Evolutionary conservation across 805 yeast genomes (phyloP).

Genomic region (Sungouiella blattae): DNA sequence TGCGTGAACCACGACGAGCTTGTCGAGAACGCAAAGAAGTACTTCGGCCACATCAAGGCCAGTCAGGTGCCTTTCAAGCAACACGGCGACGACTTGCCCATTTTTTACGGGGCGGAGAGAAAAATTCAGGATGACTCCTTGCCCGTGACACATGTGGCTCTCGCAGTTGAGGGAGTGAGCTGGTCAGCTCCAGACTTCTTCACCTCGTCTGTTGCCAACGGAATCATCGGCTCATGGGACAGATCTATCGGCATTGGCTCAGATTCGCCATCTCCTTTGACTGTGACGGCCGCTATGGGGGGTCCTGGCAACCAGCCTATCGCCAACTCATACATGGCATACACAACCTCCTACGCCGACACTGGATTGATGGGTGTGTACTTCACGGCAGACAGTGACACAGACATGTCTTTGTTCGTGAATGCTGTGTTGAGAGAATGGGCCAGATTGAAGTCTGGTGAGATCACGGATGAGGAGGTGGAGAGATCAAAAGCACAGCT

Average conservation of each 20-base stretch:
- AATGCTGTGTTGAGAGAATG: slow-evolving; percentile 82
- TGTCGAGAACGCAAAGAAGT: slow-evolving; percentile 68
- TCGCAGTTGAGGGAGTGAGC: slow-evolving; percentile 96
- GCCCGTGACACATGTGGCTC: slow-evolving; percentile 87
- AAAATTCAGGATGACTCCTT: slow-evolving; percentile 77
- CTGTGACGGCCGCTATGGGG: slow-evolving; percentile 59
- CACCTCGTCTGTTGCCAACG: slow-evolving; percentile 93
- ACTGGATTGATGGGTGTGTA: slow-evolving; percentile 98
- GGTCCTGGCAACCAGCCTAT: slow-evolving; percentile 58
- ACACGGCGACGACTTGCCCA: slow-evolving; percentile 68
- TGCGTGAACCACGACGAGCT: slow-evolving; percentile 85
- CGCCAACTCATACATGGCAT: slow-evolving; percentile 94
- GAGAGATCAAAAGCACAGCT: slow-evolving; percentile 92
- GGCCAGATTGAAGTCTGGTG: slow-evolving; percentile 79
- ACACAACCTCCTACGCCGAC: slow-evolving; percentile 95
- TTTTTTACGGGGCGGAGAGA: slow-evolving; percentile 81
- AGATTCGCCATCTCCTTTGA: slow-evolving; percentile 81
- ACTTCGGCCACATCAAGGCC: slow-evolving; percentile 67
- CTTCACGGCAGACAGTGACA: slow-evolving; percentile 74
- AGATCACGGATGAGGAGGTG: slow-evolving; percentile 77
- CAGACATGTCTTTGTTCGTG: slow-evolving; percentile 62
- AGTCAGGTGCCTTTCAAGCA: slow-evolving; percentile 69
- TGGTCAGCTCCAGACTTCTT: slow-evolving; percentile 97
- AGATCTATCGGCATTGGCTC: slow-evolving; percentile 83
- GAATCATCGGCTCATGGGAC: slow-evolving; percentile 97